phyloP scores from a whole-genome alignment of 2,329 filamentous ascomycete genomes.

The Penicillium griseofulvum region DNA sequence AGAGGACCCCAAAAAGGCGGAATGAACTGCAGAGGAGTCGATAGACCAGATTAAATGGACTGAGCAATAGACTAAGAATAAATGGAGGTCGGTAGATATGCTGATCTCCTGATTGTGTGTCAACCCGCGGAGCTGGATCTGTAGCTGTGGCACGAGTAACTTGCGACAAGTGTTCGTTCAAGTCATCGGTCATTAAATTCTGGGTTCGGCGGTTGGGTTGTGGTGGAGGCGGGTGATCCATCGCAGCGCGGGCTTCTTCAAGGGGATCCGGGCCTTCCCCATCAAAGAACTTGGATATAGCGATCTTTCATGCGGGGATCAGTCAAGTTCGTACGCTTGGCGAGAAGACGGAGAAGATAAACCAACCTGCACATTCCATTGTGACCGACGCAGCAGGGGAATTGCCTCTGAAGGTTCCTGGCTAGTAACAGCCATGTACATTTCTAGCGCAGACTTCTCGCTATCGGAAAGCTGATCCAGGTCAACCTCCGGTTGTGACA shows the following conservation, averaged over 20 bases:
- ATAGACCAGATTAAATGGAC: conserved; percentile 78
- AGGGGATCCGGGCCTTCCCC: conserved; percentile 82
- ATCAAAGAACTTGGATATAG: conserved; percentile 96
- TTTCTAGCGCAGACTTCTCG: conserved; percentile 81
- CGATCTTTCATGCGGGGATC: conserved; percentile 62
- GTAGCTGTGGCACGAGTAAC: conserved; percentile 40
- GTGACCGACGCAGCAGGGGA: conserved; percentile 74
- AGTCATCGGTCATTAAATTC: conserved; percentile 60
- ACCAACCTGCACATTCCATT: conserved; percentile 89
- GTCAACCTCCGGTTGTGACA: conserved; percentile 50
- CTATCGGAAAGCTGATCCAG: conserved; percentile 68
- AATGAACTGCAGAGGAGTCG: conserved; percentile 65
- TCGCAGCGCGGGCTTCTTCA: conserved; percentile 68
- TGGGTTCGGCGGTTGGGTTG: conserved; percentile 65
- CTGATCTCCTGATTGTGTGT: conserved; percentile 68
- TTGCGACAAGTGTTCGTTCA: conserved; percentile 33
- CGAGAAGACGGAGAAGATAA: not conserved
- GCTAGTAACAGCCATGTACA: conserved; percentile 83
- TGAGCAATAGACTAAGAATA: conserved; percentile 72
- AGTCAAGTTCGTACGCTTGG: conserved; percentile 8
- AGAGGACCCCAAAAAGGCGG: conserved; percentile 70
- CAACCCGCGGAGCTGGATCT: conserved; percentile 78
- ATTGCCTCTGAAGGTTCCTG: conserved; percentile 75
- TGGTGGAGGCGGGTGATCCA: conserved; percentile 59
- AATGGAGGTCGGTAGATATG: conserved; percentile 69